phyloP scores from a whole-genome alignment of 805 yeast species.

The Diddensiella santjacobensis region DNA sequence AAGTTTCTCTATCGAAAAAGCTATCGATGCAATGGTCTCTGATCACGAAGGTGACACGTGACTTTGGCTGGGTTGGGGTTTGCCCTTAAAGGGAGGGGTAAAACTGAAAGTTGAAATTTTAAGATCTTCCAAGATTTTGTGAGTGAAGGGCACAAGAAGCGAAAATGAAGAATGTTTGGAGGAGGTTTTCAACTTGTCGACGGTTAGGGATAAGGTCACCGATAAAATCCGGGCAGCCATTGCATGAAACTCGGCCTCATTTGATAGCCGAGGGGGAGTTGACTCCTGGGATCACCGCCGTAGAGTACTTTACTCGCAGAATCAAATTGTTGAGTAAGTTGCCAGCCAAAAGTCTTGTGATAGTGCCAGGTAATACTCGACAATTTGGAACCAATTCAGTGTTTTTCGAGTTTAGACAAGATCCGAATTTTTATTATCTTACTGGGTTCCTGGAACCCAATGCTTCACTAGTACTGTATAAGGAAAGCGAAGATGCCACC shows the following conservation, averaged over 20 bases:
- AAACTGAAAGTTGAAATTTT: too few relatives aligned
- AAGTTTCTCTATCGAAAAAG: too few relatives aligned
- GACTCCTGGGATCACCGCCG: slow-evolving; percentile 82
- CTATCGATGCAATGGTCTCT: too few relatives aligned
- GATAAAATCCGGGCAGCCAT: slow-evolving; percentile 65
- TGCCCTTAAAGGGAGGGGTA: too few relatives aligned
- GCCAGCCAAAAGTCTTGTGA: slow-evolving; percentile 63
- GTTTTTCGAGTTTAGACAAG: slow-evolving; percentile 88
- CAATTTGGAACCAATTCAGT: slow-evolving; percentile 88
- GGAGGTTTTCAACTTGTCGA: slow-evolving; percentile 1
- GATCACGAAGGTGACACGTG: too few relatives aligned
- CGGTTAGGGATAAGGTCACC: neutral
- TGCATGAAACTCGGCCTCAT: slow-evolving; percentile 79
- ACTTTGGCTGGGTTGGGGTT: too few relatives aligned
- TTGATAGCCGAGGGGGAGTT: slow-evolving; percentile 69
- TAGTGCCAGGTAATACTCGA: slow-evolving; percentile 66
- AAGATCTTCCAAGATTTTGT: too few relatives aligned
- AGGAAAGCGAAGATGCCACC: slow-evolving; percentile 32
- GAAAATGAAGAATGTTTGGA: neutral
- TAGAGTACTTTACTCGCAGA: slow-evolving; percentile 77
- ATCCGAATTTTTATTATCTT: slow-evolving; percentile 78
- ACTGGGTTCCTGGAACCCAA: slow-evolving; percentile 94
- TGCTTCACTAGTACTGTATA: slow-evolving; percentile 52
- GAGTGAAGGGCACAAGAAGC: too few relatives aligned
- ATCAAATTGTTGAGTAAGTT: slow-evolving; percentile 51